Percentiles rank a stretch among this genome's conserved stretches.
Evolutionary conservation across 768 basidiomycete genomes (phyloP).

Genomic region (Leucocoprinus sp.): DNA sequence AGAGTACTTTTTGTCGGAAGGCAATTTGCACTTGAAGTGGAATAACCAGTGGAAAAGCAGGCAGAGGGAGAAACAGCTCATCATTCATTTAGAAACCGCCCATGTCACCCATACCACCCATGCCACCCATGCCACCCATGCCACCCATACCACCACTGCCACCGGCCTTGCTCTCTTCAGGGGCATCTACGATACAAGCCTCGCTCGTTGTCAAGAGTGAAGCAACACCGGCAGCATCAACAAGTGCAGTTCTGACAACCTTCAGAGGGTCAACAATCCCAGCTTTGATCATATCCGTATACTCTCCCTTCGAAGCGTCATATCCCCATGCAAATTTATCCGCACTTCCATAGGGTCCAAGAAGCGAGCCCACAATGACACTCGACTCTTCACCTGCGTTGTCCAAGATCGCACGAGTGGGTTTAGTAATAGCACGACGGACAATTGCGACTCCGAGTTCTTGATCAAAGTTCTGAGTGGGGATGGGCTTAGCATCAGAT

Average conservation of each 20-base stretch:
- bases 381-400: constrained; percentile 94
- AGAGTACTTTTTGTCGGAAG: constrained; percentile 3
- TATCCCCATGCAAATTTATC: constrained; percentile 87
- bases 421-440: constrained; percentile 74
- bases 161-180: constrained; percentile 62
- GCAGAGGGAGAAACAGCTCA: neutral
- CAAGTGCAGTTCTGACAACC: constrained; percentile 88
- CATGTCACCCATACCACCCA: constrained; percentile 16
- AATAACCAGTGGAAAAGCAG: neutral
- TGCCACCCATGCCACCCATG: constrained; percentile 29
- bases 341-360: constrained; percentile 54
- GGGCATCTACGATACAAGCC: constrained; percentile 85
- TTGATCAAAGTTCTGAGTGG: constrained; percentile 92
- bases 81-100: constrained; percentile 17
- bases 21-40: neutral
- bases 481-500: constrained; percentile 57
- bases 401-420: constrained; percentile 79
- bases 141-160: constrained; percentile 37
- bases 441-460: constrained; percentile 93
- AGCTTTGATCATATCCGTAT: constrained; percentile 87
- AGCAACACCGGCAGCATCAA: constrained; percentile 92
- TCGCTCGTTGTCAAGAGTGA: constrained; percentile 90
- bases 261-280: constrained; percentile 96
- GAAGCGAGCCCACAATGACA: constrained; percentile 85
- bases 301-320: constrained; percentile 87